phyloP scores from a whole-genome alignment of 495 filamentous ascomycete genomes.

The Podospora appendiculata region DNA sequence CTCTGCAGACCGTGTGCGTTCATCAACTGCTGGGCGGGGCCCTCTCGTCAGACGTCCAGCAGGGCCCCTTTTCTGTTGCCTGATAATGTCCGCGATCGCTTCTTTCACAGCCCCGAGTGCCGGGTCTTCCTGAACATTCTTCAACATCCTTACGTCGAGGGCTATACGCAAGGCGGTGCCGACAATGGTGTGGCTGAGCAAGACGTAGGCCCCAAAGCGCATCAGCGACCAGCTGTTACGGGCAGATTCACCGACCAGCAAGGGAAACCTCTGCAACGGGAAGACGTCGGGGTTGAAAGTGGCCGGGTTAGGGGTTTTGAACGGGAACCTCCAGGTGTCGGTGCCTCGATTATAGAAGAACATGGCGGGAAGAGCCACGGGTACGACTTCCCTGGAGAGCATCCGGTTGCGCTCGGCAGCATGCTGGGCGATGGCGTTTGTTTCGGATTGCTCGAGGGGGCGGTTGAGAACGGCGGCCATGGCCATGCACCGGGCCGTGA shows the following conservation, averaged over 20 bases:
- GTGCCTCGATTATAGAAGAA: slow-evolving; percentile 8
- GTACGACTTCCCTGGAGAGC: not conserved
- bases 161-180: not conserved
- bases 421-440: slow-evolving; percentile 7
- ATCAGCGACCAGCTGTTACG: not conserved
- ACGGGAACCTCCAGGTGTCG: slow-evolving; percentile 15
- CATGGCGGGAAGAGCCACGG: not conserved
- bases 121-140: not conserved
- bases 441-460: slow-evolving; percentile 1
- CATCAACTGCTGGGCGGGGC: not conserved
- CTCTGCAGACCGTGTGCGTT: too few relatives aligned
- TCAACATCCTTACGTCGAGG: not conserved
- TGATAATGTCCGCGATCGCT: too few relatives aligned
- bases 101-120: not conserved
- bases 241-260: not conserved
- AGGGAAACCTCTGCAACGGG: not conserved
- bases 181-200: not conserved
- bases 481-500: not conserved
- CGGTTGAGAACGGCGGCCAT: not conserved
- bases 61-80: not conserved
- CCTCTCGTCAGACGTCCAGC: not conserved
- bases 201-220: not conserved
- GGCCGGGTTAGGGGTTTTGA: slow-evolving; percentile 11
- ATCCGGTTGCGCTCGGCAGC: not conserved
- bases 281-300: slow-evolving; percentile 10